Evolutionary conservation across 2,329 filamentous ascomycete genomes (phyloP).

Genomic region (Pseudogymnoascus verrucosus): DNA sequence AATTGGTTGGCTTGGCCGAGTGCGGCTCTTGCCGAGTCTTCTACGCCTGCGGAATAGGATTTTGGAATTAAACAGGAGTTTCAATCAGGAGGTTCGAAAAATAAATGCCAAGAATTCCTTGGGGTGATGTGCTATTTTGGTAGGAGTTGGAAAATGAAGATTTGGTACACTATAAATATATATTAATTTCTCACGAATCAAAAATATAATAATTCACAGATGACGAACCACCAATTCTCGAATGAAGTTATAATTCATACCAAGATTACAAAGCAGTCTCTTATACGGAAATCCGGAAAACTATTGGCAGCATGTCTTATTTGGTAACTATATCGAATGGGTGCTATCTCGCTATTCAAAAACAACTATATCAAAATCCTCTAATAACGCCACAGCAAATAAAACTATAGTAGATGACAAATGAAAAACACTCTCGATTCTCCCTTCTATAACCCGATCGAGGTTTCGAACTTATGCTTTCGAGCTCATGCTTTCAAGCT

Average conservation of each 20-base stretch:
- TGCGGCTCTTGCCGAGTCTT: not conserved
- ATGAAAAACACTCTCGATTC: not conserved
- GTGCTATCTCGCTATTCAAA: not conserved
- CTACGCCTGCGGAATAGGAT: not conserved
- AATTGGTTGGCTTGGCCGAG: constrained; percentile 12
- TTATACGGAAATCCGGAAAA: not conserved
- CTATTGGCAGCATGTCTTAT: not conserved
- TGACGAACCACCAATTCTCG: not conserved
- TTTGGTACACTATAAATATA: not conserved
- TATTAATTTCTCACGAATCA: not conserved
- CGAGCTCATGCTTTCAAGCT: not conserved
- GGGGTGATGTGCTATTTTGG: not conserved
- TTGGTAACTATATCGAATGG: not conserved
- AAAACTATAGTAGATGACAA: not conserved
- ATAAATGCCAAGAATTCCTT: not conserved
- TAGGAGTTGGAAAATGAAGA: not conserved
- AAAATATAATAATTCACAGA: not conserved
- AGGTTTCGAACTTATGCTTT: not conserved
- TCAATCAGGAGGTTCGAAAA: not conserved
- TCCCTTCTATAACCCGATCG: not conserved
- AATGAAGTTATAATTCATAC: not conserved
- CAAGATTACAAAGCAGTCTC: not conserved
- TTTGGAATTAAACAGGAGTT: not conserved
- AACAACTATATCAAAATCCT: not conserved
- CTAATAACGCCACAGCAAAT: not conserved